Base-by-base conservation (phyloP, 768 basidiomycete species). In the Lanmaoa rubissima region DNA sequence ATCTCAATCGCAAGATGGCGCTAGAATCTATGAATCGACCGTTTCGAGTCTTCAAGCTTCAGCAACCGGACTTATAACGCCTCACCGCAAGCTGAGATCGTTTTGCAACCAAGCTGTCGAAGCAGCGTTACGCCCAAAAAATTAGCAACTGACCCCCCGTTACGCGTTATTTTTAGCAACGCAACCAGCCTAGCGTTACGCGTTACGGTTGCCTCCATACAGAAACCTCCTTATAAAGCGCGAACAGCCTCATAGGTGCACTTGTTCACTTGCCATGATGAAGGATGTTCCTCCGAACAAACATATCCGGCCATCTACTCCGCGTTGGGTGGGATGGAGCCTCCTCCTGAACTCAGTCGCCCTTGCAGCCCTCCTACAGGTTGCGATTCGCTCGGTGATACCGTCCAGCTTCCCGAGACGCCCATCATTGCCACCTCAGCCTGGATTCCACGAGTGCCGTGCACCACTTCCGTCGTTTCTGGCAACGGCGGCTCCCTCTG, bases 391-490 rank as follows among this genome's bases (percentile, higher is more conserved):
- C 32, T n/a, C 35, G 1, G 2, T 32, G 35, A 44, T 48, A 24
- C 39, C 26, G 7, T 44, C 39, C 11, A 8, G 34, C 19, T 24
- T 38, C 39, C 17, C 39, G 7, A 21, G 16, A 43, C 35, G 32
- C 16, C 8, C n/a, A 2, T 44, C 36, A 16, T 54, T 31, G 8
- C 14, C 21, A 2, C 41, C 17, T 41, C 61, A 16, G 14, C 19
- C 53, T 14, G 16, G 31, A 3, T 26, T 26, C 17, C 55, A 57
- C n/a, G 53, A 60, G n/a, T 64, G 61, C 11, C 55, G 32, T 21
- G 51, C 65, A 50, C 59, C 65, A 2, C 48, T 65, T 39, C 65
- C 65, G 7, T 26, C 65, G 3, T 54, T 61, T 43, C 39, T 65
- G 42, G 61, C 61, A 4, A 53, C 42, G 26, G 43, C 19, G 13